Percentiles rank a stretch among this genome's conserved stretches.
Conservation (phyloP, 2,329 filamentous ascomycete genomes). For the Aureobasidium sp. region DNA sequence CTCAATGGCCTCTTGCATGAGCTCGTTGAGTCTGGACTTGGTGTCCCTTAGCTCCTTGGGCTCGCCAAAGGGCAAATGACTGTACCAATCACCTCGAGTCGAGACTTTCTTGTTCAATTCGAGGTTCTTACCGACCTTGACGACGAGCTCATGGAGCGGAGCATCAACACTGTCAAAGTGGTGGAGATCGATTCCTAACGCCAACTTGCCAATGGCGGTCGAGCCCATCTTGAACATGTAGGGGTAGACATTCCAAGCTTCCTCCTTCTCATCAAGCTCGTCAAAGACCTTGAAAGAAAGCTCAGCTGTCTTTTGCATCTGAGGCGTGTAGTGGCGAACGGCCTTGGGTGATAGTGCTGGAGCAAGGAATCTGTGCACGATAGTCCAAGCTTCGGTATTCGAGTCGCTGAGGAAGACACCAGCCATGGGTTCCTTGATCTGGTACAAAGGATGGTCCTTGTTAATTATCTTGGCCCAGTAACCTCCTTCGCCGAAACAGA, state of each 20-base stretch:
- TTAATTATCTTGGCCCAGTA: constrained; percentile 36
- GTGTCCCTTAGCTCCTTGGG: constrained; percentile 35
- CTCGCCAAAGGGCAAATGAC: constrained; percentile 48
- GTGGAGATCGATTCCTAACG: constrained; percentile 35
- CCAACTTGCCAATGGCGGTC: constrained; percentile 35
- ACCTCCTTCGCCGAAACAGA: constrained; percentile 25
- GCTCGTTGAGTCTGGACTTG: constrained; percentile 24
- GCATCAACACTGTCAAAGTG: constrained; percentile 38
- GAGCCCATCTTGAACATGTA: constrained; percentile 43
- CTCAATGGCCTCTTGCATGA: constrained; percentile 26
- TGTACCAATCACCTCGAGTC: constrained; percentile 46
- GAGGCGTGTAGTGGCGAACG: constrained; percentile 43
- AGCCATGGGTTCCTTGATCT: constrained; percentile 24
- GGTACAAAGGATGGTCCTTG: constrained; percentile 22
- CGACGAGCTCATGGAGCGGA: constrained; percentile 43
- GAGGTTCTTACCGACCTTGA: constrained; percentile 41
- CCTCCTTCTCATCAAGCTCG: constrained; percentile 36
- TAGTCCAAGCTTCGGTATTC: constrained; percentile 40
- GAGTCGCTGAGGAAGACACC: constrained; percentile 36
- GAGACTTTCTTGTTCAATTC: constrained; percentile 52
- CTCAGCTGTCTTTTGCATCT: too few relatives aligned
- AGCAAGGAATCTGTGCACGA: constrained; percentile 53
- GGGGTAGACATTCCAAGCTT: constrained; percentile 41
- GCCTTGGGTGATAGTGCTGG: constrained; percentile 51
- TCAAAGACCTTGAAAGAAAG: constrained; percentile 27